Percentiles rank a stretch among this genome's conserved stretches.
Conservation (phyloP, 495 filamentous ascomycete species). For the Penicillium fimorum region DNA sequence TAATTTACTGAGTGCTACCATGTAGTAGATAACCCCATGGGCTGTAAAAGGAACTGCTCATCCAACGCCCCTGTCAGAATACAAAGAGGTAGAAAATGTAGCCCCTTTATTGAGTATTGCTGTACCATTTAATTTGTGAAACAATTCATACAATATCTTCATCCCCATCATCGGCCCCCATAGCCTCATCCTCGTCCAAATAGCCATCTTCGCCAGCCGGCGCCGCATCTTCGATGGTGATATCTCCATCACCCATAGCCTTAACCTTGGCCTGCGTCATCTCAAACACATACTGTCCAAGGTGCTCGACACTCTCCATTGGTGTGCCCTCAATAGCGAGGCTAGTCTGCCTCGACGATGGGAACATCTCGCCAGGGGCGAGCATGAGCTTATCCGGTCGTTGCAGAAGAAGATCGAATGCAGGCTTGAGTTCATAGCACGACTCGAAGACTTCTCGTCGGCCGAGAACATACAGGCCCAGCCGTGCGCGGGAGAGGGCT, state of each 20-base stretch:
- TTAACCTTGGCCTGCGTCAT: slow-evolving; percentile 87
- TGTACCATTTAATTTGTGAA: background rate
- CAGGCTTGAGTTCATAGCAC: slow-evolving; percentile 82
- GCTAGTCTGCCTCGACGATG: slow-evolving; percentile 57
- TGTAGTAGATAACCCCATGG: background rate
- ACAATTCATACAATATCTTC: slow-evolving; percentile 39
- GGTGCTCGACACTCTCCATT: slow-evolving; percentile 91
- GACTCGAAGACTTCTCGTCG: slow-evolving; percentile 85
- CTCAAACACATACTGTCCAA: slow-evolving; percentile 95
- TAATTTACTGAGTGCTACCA: background rate
- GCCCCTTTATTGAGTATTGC: background rate
- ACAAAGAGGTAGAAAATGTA: background rate
- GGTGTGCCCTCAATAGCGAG: slow-evolving; percentile 58
- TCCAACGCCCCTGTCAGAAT: background rate
- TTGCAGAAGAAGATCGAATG: slow-evolving; percentile 71
- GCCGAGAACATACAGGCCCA: slow-evolving; percentile 92
- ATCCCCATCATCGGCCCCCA: slow-evolving; percentile 34
- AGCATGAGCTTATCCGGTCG: slow-evolving; percentile 77
- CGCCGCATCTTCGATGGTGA: slow-evolving; percentile 33
- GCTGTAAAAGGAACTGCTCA: background rate
- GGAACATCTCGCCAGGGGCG: slow-evolving; percentile 83
- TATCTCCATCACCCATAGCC: slow-evolving; percentile 49
- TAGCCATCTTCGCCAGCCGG: slow-evolving; percentile 44
- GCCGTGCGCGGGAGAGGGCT: slow-evolving; percentile 87
- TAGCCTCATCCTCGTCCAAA: slow-evolving; percentile 46